Base-by-base conservation (phyloP, 2,329 filamentous ascomycete genomes). In the Ploettnerulaceae sp. region DNA sequence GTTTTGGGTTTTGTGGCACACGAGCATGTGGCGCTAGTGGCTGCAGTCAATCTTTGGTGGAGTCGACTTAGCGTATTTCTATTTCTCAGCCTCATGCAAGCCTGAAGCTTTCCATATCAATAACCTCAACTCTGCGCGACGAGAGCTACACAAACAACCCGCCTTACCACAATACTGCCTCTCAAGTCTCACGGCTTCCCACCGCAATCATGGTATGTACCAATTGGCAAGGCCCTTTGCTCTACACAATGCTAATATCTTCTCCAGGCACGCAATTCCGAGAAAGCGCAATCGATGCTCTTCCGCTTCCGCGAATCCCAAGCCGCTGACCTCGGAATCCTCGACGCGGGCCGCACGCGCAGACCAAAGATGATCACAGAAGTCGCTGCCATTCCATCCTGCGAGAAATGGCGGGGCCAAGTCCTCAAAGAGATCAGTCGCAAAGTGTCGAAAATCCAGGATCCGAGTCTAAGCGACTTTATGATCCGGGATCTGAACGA, bases 221-320 rank as follows among this genome's bases (percentile, higher is more conserved):
- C 14, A 6, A 12, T 37, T 11, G n/a, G 18, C 7, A 38, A 3
- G 7, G 5, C 1, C 3, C 12, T 8, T 11, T 6, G 12, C 18
- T 22, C 20, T 14, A 12, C 24, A n/a, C 8, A 4, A 29, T 29
- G 14, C 57, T 56, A 53, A 58, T 41, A 1, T 9, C 12, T 31
- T 14, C 24, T 11, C 11, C 59, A 89, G 91, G 90, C 91, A 64
- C 91, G 91, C 65, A 96, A 97, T 69, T 91, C 88, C 35, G 91
- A 97, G 77, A 98, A 97, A 70, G 91, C 93, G 63, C 93, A 98
- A 75, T 96, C 90, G 37, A 98, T 98, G 91, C 91, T 98, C 69
- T 98, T 96, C 74, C 91, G 93, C 76, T 98, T 98, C 76, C 89
- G 93, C 67, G 93, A 95, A 64, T 87, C 91, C 61, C 93, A 97